Evolutionary conservation across 2,329 filamentous ascomycete genomes (phyloP), one percentile per base, ranked within the genome.

Genomic region (Xylaria digitata): DNA sequence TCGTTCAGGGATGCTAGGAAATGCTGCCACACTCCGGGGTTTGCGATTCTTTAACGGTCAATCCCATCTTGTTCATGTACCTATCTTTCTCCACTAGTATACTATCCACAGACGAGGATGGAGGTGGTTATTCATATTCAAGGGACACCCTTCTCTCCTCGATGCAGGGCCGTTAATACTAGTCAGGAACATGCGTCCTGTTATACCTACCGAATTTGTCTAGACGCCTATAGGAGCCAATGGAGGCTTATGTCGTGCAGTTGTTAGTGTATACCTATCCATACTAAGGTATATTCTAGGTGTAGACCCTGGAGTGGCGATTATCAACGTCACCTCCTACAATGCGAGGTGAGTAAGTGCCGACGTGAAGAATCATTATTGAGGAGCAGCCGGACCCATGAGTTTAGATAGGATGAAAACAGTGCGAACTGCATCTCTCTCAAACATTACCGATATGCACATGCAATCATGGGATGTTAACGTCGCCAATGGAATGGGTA

Each of bases 31-130:
- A 54, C 48, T 40, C 32, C 40, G 55, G 34, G 63, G 58, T 55
- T 63, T 56, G 65, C 43, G 40, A 42, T 54, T 66, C 34, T 42
- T 52, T 61, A 42, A 69, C 66, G 56, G 66, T 69, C 66, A 46
- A 55, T 50, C 59, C 66, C 66, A 63, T 66, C 21, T 43, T 37
- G 26, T 5, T 1, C 3, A 66, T 61, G 63, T 69, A 69, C 42
- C 59, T 46, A 69, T 46, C 59, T 46, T 55, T 59, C 42, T 30
- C 21, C n/a, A 8, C n/a, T n/a, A n/a, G n/a, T n/a, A 30, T 46
- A 17, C 42, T 58, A 8, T 58, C 17, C 54, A 23, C 30, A 11
- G 21, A 43, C 34, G 45, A 21, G 61, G 49, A 37, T 8, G 43
- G 48, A 42, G 23, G 26, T 21, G 46, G 32, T 34, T 32, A 13